Percentiles rank a stretch among this genome's conserved stretches.
Conservation (phyloP, 2,329 filamentous ascomycete species). For the Botrytis tulipae region DNA sequence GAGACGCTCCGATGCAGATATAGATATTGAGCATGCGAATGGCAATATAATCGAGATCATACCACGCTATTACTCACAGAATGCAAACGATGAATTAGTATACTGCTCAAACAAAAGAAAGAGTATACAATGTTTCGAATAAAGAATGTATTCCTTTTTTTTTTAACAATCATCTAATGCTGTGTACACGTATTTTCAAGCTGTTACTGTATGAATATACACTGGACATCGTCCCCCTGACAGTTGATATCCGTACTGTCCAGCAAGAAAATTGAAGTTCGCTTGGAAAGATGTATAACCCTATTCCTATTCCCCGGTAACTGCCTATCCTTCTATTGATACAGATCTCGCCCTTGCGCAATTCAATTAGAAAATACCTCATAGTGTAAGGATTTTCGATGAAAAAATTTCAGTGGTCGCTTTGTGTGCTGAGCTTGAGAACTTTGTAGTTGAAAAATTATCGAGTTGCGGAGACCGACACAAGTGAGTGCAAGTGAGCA, state of each 20-base stretch:
- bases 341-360: background rate
- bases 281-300: background rate
- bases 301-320: background rate
- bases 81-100: background rate
- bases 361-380: background rate
- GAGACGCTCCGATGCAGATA: no score
- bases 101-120: background rate
- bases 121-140: background rate
- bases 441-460: background rate
- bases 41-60: no score
- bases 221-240: background rate
- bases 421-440: background rate
- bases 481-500: background rate
- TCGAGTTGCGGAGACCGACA: background rate
- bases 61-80: no score
- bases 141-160: background rate
- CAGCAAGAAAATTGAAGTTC: background rate
- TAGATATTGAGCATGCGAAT: no score
- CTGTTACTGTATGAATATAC: no score
- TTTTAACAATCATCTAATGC: background rate
- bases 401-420: background rate
- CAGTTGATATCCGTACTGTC: background rate
- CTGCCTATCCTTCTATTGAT: background rate
- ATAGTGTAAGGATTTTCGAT: background rate
- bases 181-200: background rate